Conservation (phyloP, 768 basidiomycete species). For the Boletus insuetus region DNA sequence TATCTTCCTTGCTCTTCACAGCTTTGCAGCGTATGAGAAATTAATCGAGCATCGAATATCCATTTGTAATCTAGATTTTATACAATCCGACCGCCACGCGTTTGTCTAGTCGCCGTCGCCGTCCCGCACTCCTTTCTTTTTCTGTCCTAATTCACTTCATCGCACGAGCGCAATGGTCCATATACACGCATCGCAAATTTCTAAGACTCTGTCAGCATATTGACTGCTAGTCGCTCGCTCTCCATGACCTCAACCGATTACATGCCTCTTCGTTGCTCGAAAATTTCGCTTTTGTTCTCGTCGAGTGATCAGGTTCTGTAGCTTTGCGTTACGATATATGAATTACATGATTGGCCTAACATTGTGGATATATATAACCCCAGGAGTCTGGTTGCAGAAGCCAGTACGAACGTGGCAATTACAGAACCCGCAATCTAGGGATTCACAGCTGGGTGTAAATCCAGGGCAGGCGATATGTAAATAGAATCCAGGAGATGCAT, state of each 20-base stretch:
- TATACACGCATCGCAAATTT: conserved; percentile 18
- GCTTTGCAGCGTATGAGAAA: conserved; percentile 12
- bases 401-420: too few relatives aligned
- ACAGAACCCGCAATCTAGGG: not conserved
- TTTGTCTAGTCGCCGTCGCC: conserved; percentile 9
- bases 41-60: conserved; percentile 30
- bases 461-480: not conserved
- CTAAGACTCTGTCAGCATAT: conserved; percentile 8
- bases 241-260: conserved; percentile 7
- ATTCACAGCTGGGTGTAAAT: not conserved
- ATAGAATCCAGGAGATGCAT: not conserved
- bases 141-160: conserved; percentile 8
- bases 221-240: not conserved
- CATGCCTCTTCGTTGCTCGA: conserved; percentile 4
- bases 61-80: conserved; percentile 34
- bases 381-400: too few relatives aligned
- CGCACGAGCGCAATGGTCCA: conserved; percentile 13
- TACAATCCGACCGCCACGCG: conserved; percentile 17
- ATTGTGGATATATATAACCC: not conserved
- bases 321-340: too few relatives aligned
- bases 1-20: conserved; percentile 21
- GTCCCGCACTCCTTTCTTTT: conserved; percentile 17
- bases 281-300: not conserved
- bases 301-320: not conserved
- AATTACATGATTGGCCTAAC: too few relatives aligned